These are phyloP conservation scores for Dothiorella sarmentorum DNA, from an alignment of 2,329 filamentous ascomycete genomes.

Conservation along the genomic window DNA sequence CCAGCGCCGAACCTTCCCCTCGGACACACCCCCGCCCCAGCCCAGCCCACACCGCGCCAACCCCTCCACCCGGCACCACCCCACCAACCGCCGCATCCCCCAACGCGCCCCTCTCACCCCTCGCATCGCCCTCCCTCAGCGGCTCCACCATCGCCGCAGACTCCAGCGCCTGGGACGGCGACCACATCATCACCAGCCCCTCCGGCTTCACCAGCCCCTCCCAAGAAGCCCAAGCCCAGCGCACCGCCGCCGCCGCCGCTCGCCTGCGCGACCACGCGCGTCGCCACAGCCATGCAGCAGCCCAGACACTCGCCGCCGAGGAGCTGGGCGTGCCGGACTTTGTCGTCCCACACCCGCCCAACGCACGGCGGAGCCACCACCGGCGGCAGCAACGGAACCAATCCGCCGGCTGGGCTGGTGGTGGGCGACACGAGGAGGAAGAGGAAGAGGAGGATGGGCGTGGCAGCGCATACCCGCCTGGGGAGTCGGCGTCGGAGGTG, in stretches of 20 bases:
- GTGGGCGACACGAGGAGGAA: background rate
- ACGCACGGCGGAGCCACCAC: too few relatives aligned
- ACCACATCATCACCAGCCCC: too few relatives aligned
- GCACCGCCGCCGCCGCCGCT: background rate
- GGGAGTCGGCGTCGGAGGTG: background rate
- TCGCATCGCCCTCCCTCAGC: background rate
- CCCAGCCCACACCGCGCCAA: background rate
- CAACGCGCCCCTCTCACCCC: background rate
- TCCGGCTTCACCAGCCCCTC: conserved; percentile 1
- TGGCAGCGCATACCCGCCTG: background rate
- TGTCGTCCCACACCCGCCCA: background rate
- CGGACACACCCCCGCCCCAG: background rate
- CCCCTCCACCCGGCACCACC: background rate
- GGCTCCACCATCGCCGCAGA: background rate
- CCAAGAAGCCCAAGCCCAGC: conserved; percentile 5
- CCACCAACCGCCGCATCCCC: background rate
- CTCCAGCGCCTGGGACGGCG: too few relatives aligned
- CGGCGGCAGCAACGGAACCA: background rate
- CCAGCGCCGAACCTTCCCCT: background rate
- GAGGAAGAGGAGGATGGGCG: background rate
- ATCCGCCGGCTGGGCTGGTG: background rate
- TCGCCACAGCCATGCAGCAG: background rate
- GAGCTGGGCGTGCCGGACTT: conserved; percentile 1
- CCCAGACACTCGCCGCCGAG: conserved; percentile 1
- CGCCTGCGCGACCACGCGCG: background rate